Conservation (phyloP, 805 yeast genomes). For the Metschnikowia reukaufii region DNA sequence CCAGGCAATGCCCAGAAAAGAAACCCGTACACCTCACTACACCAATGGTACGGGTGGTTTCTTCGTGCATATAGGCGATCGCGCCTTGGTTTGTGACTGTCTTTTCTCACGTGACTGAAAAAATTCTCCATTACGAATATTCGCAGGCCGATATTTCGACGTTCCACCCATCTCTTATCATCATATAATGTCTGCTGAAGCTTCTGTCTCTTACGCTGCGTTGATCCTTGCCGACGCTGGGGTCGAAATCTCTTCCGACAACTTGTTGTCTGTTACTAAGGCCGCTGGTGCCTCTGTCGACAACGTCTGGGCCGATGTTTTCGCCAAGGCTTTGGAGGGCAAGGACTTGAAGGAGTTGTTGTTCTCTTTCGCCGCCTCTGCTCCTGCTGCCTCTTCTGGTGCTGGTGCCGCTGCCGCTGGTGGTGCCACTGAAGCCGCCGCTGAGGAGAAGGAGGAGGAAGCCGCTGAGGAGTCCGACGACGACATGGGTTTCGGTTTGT, state of each 20-base stretch:
- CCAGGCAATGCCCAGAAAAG: too few species aligned
- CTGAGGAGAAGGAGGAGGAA: slow-evolving; percentile 23
- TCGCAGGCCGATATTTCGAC: neutral
- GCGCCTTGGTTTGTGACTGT: slow-evolving; percentile 13
- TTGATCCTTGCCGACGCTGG: slow-evolving; percentile 97
- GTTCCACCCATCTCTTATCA: neutral
- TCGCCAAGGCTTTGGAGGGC: slow-evolving; percentile 84
- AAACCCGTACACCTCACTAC: neutral
- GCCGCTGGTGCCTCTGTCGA: slow-evolving; percentile 87
- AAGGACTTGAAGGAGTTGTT: slow-evolving; percentile 80
- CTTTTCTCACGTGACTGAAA: slow-evolving; percentile 18
- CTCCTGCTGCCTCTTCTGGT: slow-evolving; percentile 41
- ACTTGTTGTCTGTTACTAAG: slow-evolving; percentile 70
- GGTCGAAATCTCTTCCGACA: slow-evolving; percentile 86
- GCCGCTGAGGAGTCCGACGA: slow-evolving; percentile 24
- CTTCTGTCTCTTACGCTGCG: slow-evolving; percentile 97
- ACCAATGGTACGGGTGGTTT: neutral
- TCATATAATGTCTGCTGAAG: slow-evolving; percentile 75
- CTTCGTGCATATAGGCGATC: neutral
- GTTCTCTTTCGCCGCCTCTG: slow-evolving; percentile 51
- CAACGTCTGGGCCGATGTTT: slow-evolving; percentile 81
- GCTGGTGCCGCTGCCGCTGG: slow-evolving; percentile 36
- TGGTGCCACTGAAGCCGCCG: slow-evolving; percentile 51
- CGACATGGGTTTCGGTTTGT: slow-evolving; percentile 36
- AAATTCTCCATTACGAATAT: slow-evolving; percentile 6